phyloP scores from a whole-genome alignment of 2,329 filamentous ascomycete species.

The Metarhizium sp. region DNA sequence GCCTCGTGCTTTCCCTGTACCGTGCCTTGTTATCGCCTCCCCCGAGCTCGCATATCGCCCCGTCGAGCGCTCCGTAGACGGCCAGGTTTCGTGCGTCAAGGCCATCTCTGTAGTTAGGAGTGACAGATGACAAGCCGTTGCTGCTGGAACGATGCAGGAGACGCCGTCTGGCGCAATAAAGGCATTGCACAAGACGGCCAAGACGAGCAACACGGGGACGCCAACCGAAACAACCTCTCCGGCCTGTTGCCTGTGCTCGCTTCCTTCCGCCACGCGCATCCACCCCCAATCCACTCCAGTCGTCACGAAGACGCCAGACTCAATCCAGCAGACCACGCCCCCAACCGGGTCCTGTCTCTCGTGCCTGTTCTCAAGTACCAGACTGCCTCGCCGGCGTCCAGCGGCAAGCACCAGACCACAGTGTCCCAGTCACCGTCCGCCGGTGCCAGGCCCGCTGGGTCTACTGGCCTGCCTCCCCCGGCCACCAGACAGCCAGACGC shows the following conservation, averaged over 20 bases:
- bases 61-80: not conserved
- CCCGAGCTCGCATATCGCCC: not conserved
- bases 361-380: too few relatives aligned
- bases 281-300: slow-evolving; percentile 5
- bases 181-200: not conserved
- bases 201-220: not conserved
- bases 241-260: slow-evolving; percentile 22
- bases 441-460: too few relatives aligned
- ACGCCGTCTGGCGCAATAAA: not conserved
- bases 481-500: not conserved
- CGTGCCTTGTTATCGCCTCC: not conserved
- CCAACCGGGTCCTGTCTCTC: slow-evolving; percentile 20
- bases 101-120: not conserved
- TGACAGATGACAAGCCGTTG: not conserved
- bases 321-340: slow-evolving; percentile 25
- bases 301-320: slow-evolving; percentile 23
- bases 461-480: not conserved
- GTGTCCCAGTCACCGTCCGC: too few relatives aligned
- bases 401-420: too few relatives aligned
- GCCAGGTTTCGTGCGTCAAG: too few relatives aligned
- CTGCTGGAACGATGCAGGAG: too few relatives aligned
- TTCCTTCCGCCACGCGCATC: slow-evolving; percentile 28
- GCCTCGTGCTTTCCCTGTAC: not conserved
- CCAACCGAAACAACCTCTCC: not conserved
- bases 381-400: too few relatives aligned